Evolutionary conservation across 2,329 filamentous ascomycete species (phyloP).

Genomic region (Pseudogymnoascus sp.): DNA sequence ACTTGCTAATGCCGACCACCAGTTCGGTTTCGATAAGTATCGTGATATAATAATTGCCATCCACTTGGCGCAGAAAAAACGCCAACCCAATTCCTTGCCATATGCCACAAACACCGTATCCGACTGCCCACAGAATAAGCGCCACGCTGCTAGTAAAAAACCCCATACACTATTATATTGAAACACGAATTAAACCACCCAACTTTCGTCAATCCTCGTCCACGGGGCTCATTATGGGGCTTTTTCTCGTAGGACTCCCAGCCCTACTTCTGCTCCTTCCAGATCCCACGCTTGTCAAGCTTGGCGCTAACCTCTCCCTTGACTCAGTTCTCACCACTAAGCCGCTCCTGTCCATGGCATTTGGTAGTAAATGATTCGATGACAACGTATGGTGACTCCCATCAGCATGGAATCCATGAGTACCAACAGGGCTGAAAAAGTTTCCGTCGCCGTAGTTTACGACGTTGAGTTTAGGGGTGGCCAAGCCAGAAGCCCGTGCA

Average conservation of each 20-base stretch:
- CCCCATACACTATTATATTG: neutral
- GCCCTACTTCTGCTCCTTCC: constrained; percentile 42
- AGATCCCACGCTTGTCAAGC: constrained; percentile 42
- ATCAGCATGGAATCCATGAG: constrained; percentile 23
- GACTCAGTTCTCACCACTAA: constrained; percentile 78
- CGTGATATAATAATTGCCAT: constrained; percentile 6
- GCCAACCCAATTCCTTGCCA: neutral
- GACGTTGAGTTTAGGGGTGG: constrained; percentile 55
- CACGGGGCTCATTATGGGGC: constrained; percentile 45
- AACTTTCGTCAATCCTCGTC: constrained; percentile 33
- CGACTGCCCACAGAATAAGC: constrained; percentile 10
- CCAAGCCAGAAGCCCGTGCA: constrained; percentile 57
- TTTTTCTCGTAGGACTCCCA: constrained; percentile 46
- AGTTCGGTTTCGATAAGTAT: neutral
- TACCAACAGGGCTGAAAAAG: constrained; percentile 19
- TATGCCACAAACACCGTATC: constrained; percentile 9
- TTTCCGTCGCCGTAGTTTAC: constrained; percentile 38
- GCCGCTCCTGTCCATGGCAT: constrained; percentile 58
- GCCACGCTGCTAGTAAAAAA: constrained; percentile 5
- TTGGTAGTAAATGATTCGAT: constrained; percentile 20
- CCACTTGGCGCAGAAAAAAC: neutral
- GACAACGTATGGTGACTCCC: constrained; percentile 18
- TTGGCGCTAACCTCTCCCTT: constrained; percentile 62
- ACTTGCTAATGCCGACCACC: neutral
- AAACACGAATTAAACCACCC: neutral